Base-by-base conservation (phyloP, 2,329 filamentous ascomycete species). In the Plectosphaerella plurivora region DNA sequence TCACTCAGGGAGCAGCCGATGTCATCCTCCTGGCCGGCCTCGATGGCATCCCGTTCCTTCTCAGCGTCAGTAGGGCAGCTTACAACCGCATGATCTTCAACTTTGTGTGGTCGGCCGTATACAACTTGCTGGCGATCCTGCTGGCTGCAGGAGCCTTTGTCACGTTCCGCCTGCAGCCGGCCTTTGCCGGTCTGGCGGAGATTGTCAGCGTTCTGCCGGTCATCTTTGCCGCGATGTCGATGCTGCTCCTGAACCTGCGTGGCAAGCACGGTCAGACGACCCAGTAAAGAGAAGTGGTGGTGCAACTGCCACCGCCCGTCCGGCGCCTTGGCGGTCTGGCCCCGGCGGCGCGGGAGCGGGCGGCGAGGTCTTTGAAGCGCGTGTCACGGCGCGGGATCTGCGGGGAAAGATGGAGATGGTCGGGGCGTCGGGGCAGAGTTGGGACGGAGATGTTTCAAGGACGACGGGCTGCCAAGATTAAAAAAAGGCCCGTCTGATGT, bases 201-300 rank as follows among this genome's bases (percentile, higher is more conserved):
- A 65, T 88, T 47, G 79, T 84, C 12, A 87, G 83, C 62, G 78
- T 88, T 0, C 47, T 83, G 55, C 84, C 84, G 0, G 84, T 88
- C 11, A 75, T 88, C 25, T 39, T 64, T 2, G 59, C 61, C 6
- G 63, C 62, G 35, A 52, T 59, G 51, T 63, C 63, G 6, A 67
- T 68, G 66, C 50, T 67, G 47, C 49, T 60, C n/a, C 36, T 50
- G 16, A 50, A 50, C 39, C 39, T 50, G n/a, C 48, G 48, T 37
- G 11, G 39, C n/a, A 48, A 48, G 7, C 28, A 33, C 7, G 28
- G 28, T 33, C 28, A 33, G 28, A 33, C 28, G 28, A 10, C 28
- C 28, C 28, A 33, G 28, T 33, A 8, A 33, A 12, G 8, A 12
- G 28, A 8, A 33, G 8, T 33, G 7, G 28, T 33, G 28, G 28